Percentiles rank a stretch among this genome's conserved stretches.
These are phyloP conservation scores for Geotrichum citri-aurantii DNA, from an alignment of 1,139 yeast genomes.

Conservation along the genomic window DNA sequence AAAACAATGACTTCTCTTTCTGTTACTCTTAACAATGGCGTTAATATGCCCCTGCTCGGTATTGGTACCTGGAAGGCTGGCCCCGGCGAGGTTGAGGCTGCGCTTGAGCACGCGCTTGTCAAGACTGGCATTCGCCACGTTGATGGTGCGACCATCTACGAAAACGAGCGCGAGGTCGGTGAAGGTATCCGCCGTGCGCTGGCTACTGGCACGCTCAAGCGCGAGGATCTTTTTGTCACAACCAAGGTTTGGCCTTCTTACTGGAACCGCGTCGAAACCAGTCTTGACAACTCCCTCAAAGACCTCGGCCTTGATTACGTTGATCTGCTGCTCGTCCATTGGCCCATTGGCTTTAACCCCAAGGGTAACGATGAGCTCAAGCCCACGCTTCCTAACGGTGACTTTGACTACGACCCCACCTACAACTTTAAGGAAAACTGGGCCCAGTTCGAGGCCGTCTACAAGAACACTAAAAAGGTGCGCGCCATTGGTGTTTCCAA, in stretches of 20 bases:
- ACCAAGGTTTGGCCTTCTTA: conserved; percentile 77
- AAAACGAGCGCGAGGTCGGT: conserved; percentile 54
- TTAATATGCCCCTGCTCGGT: conserved; percentile 45
- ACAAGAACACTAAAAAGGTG: conserved; percentile 49
- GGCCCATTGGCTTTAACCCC: conserved; percentile 64
- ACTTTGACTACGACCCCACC: conserved; percentile 40
- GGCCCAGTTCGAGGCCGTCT: conserved; percentile 57
- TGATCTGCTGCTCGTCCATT: conserved; percentile 78
- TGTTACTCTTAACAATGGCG: conserved; percentile 35
- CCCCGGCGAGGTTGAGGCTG: conserved; percentile 34
- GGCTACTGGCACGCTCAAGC: conserved; percentile 22
- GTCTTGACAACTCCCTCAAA: conserved; percentile 56
- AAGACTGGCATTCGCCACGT: conserved; percentile 53
- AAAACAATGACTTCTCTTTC: conserved; percentile 19
- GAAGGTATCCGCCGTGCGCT: conserved; percentile 35
- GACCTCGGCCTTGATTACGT: conserved; percentile 73
- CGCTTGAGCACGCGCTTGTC: conserved; percentile 25
- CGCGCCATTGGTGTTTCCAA: conserved; percentile 78
- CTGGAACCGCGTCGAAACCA: conserved; percentile 57
- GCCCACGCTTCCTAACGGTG: conserved; percentile 43
- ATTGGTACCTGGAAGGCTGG: conserved; percentile 61
- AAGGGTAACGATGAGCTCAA: conserved; percentile 39
- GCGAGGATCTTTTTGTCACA: conserved; percentile 69
- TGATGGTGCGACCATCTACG: conserved; percentile 56
- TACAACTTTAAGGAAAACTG: conserved; percentile 64